A percentile compares a stretch with the other conserved stretches of the same genome.
Conservation (phyloP, 345 rosid species). For the Eucalyptus curtisii region DNA sequence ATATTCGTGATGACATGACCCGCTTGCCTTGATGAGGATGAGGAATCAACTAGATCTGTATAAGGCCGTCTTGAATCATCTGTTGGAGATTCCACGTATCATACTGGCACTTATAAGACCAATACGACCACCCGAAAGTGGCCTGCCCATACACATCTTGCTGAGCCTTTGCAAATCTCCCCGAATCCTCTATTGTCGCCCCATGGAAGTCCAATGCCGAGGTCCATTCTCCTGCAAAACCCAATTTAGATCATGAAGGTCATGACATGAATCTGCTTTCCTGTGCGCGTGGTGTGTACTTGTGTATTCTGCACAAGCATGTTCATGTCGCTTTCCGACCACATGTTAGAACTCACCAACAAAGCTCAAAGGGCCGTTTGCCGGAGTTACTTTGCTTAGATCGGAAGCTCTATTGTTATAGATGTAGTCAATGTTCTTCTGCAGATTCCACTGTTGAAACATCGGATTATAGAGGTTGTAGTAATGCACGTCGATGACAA, state of each 20-base stretch:
- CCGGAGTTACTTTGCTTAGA: not conserved
- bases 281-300: not conserved
- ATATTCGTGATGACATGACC: not conserved
- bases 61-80: not conserved
- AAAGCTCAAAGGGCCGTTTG: not conserved
- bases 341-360: not conserved
- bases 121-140: not conserved
- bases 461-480: not conserved
- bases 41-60: not conserved
- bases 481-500: slow-evolving; percentile 28
- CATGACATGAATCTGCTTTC: not conserved
- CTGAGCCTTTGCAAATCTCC: not conserved
- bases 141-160: not conserved
- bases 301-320: not conserved
- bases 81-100: not conserved
- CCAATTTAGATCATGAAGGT: not conserved
- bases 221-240: not conserved
- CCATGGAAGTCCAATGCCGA: not conserved
- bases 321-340: not conserved
- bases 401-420: not conserved
- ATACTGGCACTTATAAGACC: not conserved
- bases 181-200: not conserved
- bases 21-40: not conserved
- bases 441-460: not conserved
- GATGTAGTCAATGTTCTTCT: not conserved